Base-by-base conservation (phyloP, 768 basidiomycete genomes). In the Boletus patriciae region DNA sequence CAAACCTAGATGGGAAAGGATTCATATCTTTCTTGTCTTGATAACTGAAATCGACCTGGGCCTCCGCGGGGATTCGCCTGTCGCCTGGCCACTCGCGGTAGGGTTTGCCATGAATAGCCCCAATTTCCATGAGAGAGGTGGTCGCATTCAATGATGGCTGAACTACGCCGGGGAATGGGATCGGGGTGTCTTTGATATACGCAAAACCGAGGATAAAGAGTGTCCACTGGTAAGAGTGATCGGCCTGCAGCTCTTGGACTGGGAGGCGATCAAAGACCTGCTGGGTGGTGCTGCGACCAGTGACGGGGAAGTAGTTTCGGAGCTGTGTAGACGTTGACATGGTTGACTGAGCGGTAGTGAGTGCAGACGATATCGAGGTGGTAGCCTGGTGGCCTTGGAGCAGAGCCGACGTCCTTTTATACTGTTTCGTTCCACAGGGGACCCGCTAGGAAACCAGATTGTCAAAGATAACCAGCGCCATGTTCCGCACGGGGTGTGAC, bases 41-140 rank as follows among this genome's bases (percentile, higher is more conserved):
- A 36, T 61, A 46, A 31, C 46, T 60, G 43, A 66, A 69, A 50
- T 69, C 58, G 16, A 59, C 21, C 37, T 44, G 36, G 4, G 45
- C 52, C 21, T 68, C 66, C 18, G 23, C 40, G 3, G 51, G 62
- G 2, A 52, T 40, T 34, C 63, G 63, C 38, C 47, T 57, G 49
- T 69, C 68, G 15, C 68, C 68, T 36, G 58, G 29, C 55, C 64
- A 69, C 52, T 70, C 62, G 12, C 21, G 44, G 36, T 66, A 69
- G 2, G 68, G 68, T 44, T 57, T 69, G 8, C 67, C 67, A 25
- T 68, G 67, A 27, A 69, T 62, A 8, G 33, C 62, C 7, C 54
- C 66, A 16, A 70, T 59, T 48, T 70, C 62, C 63, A 68, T 64
- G 46, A 52, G 51, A 21, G 61, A 57, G n/a, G 52, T 55, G 13